Evolutionary conservation across 2,329 filamentous ascomycete genomes (phyloP).

Genomic region (Beauveria sp.): DNA sequence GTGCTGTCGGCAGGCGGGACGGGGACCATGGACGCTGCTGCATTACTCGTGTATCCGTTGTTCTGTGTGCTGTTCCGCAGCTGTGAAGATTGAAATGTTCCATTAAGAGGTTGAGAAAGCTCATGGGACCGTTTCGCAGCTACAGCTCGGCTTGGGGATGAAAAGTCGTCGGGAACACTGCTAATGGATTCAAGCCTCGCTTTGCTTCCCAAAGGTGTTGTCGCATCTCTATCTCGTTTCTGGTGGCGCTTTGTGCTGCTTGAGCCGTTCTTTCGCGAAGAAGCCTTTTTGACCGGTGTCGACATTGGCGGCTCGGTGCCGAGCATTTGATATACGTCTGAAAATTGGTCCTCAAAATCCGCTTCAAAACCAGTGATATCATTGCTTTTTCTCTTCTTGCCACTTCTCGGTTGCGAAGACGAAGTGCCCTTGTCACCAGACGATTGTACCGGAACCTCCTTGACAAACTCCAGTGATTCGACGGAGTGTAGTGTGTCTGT

Average conservation of each 20-base stretch:
- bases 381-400: slow-evolving; percentile 46
- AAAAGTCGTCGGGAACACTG: slow-evolving; percentile 2
- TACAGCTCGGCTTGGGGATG: slow-evolving; percentile 6
- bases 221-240: background rate
- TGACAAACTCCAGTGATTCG: slow-evolving; percentile 28
- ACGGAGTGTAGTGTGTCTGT: slow-evolving; percentile 27
- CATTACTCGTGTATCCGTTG: too few species aligned
- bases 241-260: slow-evolving; percentile 6
- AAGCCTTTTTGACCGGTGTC: slow-evolving; percentile 22
- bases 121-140: background rate
- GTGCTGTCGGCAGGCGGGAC: background rate
- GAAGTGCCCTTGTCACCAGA: background rate
- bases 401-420: slow-evolving; percentile 21
- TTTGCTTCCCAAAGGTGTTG: background rate
- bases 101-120: slow-evolving; percentile 5
- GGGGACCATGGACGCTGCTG: too few species aligned
- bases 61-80: background rate
- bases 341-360: slow-evolving; percentile 39
- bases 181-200: background rate
- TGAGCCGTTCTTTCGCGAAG: background rate
- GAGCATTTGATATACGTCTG: slow-evolving; percentile 44
- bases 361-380: slow-evolving; percentile 34
- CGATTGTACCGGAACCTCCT: slow-evolving; percentile 26
- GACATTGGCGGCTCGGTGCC: slow-evolving; percentile 31
- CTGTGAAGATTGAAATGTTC: slow-evolving; percentile 13